Evolutionary conservation across 2,329 filamentous ascomycete genomes (phyloP), one percentile per base, ranked within the genome.

Genomic region (Lasiodiplodia citricola): DNA sequence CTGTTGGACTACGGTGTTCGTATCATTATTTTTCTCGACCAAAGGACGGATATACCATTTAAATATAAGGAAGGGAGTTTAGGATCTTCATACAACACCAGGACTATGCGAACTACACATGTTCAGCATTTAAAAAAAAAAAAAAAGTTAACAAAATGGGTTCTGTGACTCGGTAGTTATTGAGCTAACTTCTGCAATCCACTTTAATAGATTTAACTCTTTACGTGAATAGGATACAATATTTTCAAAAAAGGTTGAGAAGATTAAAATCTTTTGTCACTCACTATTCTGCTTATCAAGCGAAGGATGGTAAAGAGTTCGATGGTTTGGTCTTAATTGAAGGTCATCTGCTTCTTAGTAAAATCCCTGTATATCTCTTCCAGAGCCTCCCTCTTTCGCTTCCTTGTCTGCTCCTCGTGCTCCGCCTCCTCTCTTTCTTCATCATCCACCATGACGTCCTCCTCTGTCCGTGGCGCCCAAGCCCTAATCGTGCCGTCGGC

Each of bases 401-500:
- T 87, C 13, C 79, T 76, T 47, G 82, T 80, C 18, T 79, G 77
- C 6, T 79, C 76, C 13, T 75, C 76, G 44, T 76, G 74, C 37
- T 75, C 74, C 31, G 71, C 73, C n/a, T 79, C 76, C 14, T 77
- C 75, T 41, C 79, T 75, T 47, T 84, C 81, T 55, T 80, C 78
- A 35, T 82, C 81, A 41, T 85, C 83, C 37, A 76, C 75, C 66
- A 76, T 69, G 8, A 77, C 78, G 67, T 83, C 82, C 62, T 88
- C 79, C 72, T 72, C 86, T 77, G 72, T 87, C 80, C 83, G 82
- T 2, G 92, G 91, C 73, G 86, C 85, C 94, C 95, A 97, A 4
- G 88, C 87, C 55, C 91, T 87, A 68, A 98, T 95, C 65, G 90
- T 91, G 0, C 95, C 95, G 76, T 97, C 93, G 3, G 90, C 85